Conservation (phyloP, 2,329 filamentous ascomycete species). For the Corniculantispora saksenae region DNA sequence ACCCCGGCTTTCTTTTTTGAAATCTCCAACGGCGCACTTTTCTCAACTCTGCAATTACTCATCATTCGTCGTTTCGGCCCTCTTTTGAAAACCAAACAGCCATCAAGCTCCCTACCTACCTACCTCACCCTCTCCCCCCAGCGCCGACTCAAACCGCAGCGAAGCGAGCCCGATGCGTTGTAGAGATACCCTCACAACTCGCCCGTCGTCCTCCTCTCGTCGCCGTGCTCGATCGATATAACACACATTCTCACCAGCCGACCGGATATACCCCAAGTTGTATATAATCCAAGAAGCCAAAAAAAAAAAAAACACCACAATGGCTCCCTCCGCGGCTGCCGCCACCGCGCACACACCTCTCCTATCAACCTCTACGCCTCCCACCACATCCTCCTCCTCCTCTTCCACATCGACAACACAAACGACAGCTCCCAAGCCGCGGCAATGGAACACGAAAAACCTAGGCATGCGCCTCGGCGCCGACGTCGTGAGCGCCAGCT, state of each 20-base stretch:
- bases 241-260: neutral
- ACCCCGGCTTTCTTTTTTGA: neutral
- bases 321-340: conserved; percentile 3
- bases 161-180: neutral
- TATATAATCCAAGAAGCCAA: neutral
- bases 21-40: neutral
- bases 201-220: neutral
- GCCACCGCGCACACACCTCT: neutral
- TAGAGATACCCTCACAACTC: neutral
- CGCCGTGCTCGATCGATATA: neutral
- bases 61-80: neutral
- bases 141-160: conserved; percentile 2
- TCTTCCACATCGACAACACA: neutral
- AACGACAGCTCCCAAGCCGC: neutral
- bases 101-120: too few species aligned
- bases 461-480: conserved; percentile 65
- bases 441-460: conserved; percentile 73
- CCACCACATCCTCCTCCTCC: neutral
- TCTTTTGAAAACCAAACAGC: neutral
- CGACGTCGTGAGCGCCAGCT: conserved; percentile 68
- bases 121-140: too few species aligned
- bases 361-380: neutral
- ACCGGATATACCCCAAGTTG: too few species aligned
- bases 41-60: neutral
- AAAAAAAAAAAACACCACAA: neutral